Base-by-base conservation (phyloP, 2,329 filamentous ascomycete genomes). In the Metarhizium guizhouense region DNA sequence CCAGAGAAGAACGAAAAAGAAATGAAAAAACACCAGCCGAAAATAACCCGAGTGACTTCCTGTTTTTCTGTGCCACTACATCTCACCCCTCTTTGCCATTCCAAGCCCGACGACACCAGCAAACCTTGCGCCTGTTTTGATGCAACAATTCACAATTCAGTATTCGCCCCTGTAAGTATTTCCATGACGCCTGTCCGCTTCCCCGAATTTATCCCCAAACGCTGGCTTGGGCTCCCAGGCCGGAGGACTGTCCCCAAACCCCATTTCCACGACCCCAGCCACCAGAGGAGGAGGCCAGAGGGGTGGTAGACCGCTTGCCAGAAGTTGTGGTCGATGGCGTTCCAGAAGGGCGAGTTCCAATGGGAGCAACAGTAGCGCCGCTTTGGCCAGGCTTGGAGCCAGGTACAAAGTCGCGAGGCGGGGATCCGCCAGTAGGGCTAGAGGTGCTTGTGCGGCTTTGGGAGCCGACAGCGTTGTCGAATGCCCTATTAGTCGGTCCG, bases 221-320 rank as follows among this genome's bases (percentile, higher is more conserved):
- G 61, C 90, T 95, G 61, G 92, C 91, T 70, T 95, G 90, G 59
- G 92, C 88, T 61, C 91, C 89, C 59, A 95, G 84, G 52, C 84
- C 83, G 61, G 85, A 88, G 66, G 88, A 90, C 65, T 85, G 86
- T 57, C 90, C 88, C 92, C 92, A 96, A 49, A 93, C 89, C 43
- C 85, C 87, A 61, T 85, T 86, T 62, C 88, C 87, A 67, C 84
- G 86, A 55, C 88, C 85, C 92, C 92, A 96, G 58, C 85, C 83
- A 18, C 86, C 77, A 13, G 92, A 91, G n/a, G 91, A 91, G n/a
- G 91, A 95, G n/a, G 91, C 86, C 34, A 96, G 80, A 54, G 93
- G 92, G 3, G 92, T 95, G 7, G 90, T 95, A 0, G 92, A 90
- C 57, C 90, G 88, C 70, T 94, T 94, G 71, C 76, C 75, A 58